Conservation (phyloP, 2,329 filamentous ascomycete genomes). For the Clonostachys byssicola region DNA sequence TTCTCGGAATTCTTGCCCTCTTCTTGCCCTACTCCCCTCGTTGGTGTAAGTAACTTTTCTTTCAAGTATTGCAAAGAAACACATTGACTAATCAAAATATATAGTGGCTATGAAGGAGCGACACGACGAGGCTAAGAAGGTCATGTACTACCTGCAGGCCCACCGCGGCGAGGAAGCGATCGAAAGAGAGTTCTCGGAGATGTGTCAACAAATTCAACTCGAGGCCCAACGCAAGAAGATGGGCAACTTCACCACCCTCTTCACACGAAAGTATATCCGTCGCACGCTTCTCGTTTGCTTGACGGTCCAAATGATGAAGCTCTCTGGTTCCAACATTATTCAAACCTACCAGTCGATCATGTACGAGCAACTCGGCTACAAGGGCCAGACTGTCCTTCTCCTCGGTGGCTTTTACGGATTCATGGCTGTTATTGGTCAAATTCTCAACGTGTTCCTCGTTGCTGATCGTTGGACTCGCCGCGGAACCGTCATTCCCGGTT, state of each 20-base stretch:
- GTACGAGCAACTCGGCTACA: conserved; percentile 37
- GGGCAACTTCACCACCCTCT: conserved; percentile 7
- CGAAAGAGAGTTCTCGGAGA: conserved; percentile 9
- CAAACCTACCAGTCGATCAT: conserved; percentile 22
- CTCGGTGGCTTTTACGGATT: conserved; percentile 35
- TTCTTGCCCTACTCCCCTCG: conserved; percentile 18
- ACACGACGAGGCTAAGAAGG: conserved; percentile 14
- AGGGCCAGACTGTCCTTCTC: conserved; percentile 40
- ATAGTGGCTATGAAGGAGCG: conserved; percentile 7
- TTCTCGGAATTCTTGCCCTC: conserved; percentile 10
- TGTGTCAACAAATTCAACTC: conserved; percentile 14
- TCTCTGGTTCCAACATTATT: conserved; percentile 15
- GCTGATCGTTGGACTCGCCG: conserved; percentile 17
- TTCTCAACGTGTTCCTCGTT: conserved; percentile 16
- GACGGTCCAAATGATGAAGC: conserved; percentile 17
- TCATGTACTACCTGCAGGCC: conserved; percentile 13
- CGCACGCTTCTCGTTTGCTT: conserved; percentile 15
- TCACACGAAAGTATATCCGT: conserved; percentile 13
- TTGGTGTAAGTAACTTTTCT: conserved; percentile 7
- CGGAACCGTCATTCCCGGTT: conserved; percentile 2
- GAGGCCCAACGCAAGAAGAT: conserved; percentile 8
- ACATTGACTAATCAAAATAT: not conserved
- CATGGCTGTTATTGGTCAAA: conserved; percentile 16
- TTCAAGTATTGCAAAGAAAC: not conserved
- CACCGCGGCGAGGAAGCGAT: conserved; percentile 13